Base-by-base conservation (phyloP, 805 yeast species). In the Yamadazyma kitorensis region DNA sequence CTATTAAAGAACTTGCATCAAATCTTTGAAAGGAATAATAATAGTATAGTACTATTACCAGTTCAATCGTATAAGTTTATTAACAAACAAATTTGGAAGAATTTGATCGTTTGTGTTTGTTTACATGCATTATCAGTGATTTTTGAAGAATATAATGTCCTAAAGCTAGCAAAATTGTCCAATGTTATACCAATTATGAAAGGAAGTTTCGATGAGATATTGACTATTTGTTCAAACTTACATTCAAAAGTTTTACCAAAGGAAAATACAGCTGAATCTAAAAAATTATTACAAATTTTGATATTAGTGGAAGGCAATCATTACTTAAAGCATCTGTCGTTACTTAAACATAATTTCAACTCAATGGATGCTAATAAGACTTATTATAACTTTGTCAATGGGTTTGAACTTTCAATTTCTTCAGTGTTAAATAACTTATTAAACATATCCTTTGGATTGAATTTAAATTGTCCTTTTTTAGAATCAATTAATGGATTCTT, bases 61-160 rank as follows among this genome's bases (percentile, higher is more conserved):
- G 14, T n/a, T 9, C 25, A 22, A 13, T 21, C 40, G 8, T 29
- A 4, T 11, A 37, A 22, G 12, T 15, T 11, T 13, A 15, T 41
- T 14, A 29, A 17, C 12, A 32, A 33, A 22, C 13, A 35, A 9
- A 20, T 33, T 24, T 45, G 46, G 47, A 49, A 34, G 27, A 39
- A 34, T 18, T 24, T 46, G 16, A 33, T 49, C 10, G 8, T 24
- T 5, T 14, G 23, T 4, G 31, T 48, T 7, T 37, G 49, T 34
- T 39, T 51, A 16, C 50, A 47, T 9, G 10, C 42, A 5, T 34
- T 48, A 7, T 40, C 54, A 7, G 39, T 51, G 8, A 37, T 49
- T 9, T 45, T 45, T 35, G 54, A 48, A 27, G 46, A 48, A 27
- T 36, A 42, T 5, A 41, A 49, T 32, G 31, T 47, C 2, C 24